Percentiles rank a stretch among this genome's conserved stretches.
phyloP scores from a whole-genome alignment of 176 grass and related monocot species.

The Elaeis guineensis region DNA sequence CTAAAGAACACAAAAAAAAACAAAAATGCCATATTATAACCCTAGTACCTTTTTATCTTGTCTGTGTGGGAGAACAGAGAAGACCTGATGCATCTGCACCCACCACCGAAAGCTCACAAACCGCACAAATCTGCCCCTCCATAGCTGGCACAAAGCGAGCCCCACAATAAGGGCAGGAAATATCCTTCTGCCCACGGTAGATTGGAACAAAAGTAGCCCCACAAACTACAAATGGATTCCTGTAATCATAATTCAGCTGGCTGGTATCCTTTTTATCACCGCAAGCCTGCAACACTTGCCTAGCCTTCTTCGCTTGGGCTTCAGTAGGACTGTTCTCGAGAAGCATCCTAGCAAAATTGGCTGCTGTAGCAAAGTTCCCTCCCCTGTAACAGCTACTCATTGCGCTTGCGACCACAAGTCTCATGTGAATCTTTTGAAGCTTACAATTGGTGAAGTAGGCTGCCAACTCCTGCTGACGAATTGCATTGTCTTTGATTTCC shows the following conservation, averaged over 20 bases:
- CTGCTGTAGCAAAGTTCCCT: slow-evolving; percentile 60
- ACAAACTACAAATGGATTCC: slow-evolving; percentile 93
- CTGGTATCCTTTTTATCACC: slow-evolving; percentile 40
- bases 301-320: slow-evolving; percentile 64
- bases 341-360: slow-evolving; percentile 80
- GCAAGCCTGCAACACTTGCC: slow-evolving; percentile 62
- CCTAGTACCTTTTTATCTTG: slow-evolving; percentile 51
- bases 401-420: slow-evolving; percentile 61
- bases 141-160: slow-evolving; percentile 51
- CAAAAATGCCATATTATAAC: slow-evolving; percentile 16
- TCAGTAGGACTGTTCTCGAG: slow-evolving; percentile 74
- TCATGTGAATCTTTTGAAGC: slow-evolving; percentile 71
- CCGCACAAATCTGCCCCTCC: slow-evolving; percentile 81
- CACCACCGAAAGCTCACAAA: slow-evolving; percentile 64
- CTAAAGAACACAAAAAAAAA: slow-evolving; percentile 4
- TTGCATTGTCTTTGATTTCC: slow-evolving; percentile 46
- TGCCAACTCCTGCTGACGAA: slow-evolving; percentile 61
- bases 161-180: slow-evolving; percentile 78
- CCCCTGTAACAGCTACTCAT: slow-evolving; percentile 73
- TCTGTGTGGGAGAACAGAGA: slow-evolving; percentile 69
- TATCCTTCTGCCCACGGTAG: slow-evolving; percentile 90
- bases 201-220: slow-evolving; percentile 77
- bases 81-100: slow-evolving; percentile 80
- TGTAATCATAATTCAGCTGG: slow-evolving; percentile 81
- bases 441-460: slow-evolving; percentile 87